Evolutionary conservation across 2,329 filamentous ascomycete genomes (phyloP), one percentile per base, ranked within the genome.

Genomic region (Aspergillus sergii): DNA sequence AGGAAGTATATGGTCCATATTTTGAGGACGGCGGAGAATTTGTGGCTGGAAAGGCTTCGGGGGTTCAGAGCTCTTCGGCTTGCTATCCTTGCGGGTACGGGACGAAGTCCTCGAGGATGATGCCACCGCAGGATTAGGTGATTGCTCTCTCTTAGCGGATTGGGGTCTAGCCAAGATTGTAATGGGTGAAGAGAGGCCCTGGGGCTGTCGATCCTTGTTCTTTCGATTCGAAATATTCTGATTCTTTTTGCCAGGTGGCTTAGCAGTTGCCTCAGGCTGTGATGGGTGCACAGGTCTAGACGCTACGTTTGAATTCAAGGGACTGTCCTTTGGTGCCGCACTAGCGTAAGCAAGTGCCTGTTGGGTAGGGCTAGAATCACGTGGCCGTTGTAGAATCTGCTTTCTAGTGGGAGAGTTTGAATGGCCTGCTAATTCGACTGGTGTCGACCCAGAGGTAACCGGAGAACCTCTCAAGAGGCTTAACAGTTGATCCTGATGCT

Each of bases 21-120:
- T 81, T 57, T 82, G 79, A 30, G 83, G 82, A 4, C 84, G 82
- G 64, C 83, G 84, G 21, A 86, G 71, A 30, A 86, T 85, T 60
- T 85, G 82, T 10, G 84, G 84, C 62, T 85, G 83, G 66, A 85
- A 86, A 14, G 79, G 75, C 66, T 82, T 85, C 14, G 75, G 64
- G 12, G 74, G 68, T 55, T 78, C 73, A 14, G 73, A 71, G n/a
- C 74, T 66, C 59, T 73, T 75, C 1, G 63, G 59, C 43, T 72
- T 73, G 55, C 61, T 51, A 34, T 65, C 66, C 16, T 59, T 60
- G 54, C 61, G 62, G 9, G 66, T 43, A 41, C 48, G 62, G 9
- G 70, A 62, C 7, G 63, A 66, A 36, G 50, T 57, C 32, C 61
- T 56, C 30, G 48, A 58, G 12, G 63, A 50, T 11, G 19, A 63